Conservation (phyloP, 768 basidiomycete genomes). For the Lanmaoa rubissima region DNA sequence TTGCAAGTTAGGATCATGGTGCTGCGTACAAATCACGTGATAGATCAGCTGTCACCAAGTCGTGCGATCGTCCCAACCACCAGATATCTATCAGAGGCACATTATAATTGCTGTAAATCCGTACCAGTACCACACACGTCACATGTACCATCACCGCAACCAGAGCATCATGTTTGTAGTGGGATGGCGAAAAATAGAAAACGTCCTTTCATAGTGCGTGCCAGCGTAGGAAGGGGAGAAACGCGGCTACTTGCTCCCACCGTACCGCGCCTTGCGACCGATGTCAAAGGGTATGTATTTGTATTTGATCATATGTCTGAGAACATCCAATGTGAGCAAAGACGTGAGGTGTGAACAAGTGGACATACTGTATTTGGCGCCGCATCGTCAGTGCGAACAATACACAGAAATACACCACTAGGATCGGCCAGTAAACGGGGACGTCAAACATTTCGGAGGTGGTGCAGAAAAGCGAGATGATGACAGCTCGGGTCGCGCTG, state of each 20-base stretch:
- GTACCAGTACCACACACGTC: slow-evolving; percentile 21
- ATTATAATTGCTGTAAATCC: slow-evolving; percentile 32
- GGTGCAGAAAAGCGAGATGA: slow-evolving; percentile 78
- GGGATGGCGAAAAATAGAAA: slow-evolving; percentile 5
- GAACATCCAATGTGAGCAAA: slow-evolving; percentile 7
- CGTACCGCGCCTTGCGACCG: slow-evolving; percentile 89
- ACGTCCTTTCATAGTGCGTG: slow-evolving; percentile 4
- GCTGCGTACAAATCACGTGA: slow-evolving; percentile 14
- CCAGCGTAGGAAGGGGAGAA: not conserved
- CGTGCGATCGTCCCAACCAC: not conserved
- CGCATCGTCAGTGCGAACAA: slow-evolving; percentile 95
- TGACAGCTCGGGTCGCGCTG: slow-evolving; percentile 84
- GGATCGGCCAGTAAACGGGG: slow-evolving; percentile 99
- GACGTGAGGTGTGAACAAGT: not conserved
- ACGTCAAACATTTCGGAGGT: slow-evolving; percentile 87
- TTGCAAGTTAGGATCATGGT: not conserved
- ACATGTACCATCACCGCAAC: slow-evolving; percentile 21
- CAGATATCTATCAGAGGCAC: slow-evolving; percentile 7
- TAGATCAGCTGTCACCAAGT: not conserved
- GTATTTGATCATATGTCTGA: slow-evolving; percentile 98
- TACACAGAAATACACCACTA: slow-evolving; percentile 95
- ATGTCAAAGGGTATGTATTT: slow-evolving; percentile 96
- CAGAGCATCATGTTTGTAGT: slow-evolving; percentile 12
- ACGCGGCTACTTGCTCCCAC: slow-evolving; percentile 46
- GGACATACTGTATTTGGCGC: slow-evolving; percentile 85